Conservation (phyloP, 352 stramenopile genomes). For the Pythium dissimile region DNA sequence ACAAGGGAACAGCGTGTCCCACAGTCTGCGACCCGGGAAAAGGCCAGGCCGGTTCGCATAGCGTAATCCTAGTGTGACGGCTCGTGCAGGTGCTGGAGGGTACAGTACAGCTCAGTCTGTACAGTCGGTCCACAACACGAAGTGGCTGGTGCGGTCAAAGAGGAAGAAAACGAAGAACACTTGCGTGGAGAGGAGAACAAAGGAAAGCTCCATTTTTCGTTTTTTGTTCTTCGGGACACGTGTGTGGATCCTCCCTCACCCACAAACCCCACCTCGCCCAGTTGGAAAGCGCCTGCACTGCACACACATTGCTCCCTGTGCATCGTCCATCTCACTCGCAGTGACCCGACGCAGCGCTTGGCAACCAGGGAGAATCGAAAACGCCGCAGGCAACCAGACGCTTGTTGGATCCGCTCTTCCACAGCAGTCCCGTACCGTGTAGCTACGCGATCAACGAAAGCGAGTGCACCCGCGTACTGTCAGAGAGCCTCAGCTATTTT, state of each 20-base stretch:
- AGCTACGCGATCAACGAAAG: background rate
- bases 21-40: background rate
- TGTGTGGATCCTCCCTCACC: too few species aligned
- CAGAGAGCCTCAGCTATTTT: background rate
- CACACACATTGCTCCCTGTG: too few species aligned
- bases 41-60: background rate
- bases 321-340: conserved; percentile 3
- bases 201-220: conserved; percentile 16
- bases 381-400: too few species aligned
- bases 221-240: background rate
- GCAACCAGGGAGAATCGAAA: background rate
- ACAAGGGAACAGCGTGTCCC: conserved; percentile 2
- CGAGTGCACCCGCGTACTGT: background rate
- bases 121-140: conserved; percentile 4
- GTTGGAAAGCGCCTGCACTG: too few species aligned
- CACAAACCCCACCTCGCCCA: too few species aligned
- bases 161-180: background rate
- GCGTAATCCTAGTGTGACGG: conserved; percentile 1
- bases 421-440: background rate
- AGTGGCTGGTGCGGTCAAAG: background rate
- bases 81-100: background rate
- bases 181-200: background rate
- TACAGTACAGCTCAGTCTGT: too few species aligned
- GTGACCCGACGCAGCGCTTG: background rate
- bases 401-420: too few species aligned